Conservation (phyloP, 129 eudicot genomes). For the Tanacetum coccineum region DNA sequence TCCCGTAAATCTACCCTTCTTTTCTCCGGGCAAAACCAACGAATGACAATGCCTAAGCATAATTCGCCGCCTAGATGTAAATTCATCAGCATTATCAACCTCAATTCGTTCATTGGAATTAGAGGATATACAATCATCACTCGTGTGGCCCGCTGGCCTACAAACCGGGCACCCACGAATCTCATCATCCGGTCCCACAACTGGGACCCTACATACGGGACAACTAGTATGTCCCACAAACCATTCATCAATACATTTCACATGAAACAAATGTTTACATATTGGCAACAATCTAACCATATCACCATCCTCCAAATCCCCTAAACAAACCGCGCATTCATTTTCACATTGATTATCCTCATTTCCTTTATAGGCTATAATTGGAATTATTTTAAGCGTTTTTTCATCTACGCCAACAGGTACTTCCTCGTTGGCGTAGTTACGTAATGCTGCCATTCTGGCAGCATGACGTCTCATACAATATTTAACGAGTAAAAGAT, state of each 20-base stretch:
- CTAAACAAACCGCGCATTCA: conserved; percentile 58
- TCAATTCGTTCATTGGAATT: neutral
- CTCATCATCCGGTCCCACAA: conserved; percentile 27
- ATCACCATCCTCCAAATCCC: conserved; percentile 47
- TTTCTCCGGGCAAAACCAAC: conserved; percentile 34
- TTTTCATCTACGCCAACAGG: conserved; percentile 41
- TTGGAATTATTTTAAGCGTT: conserved; percentile 42
- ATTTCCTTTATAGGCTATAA: conserved; percentile 15
- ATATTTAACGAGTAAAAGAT: conserved; percentile 36
- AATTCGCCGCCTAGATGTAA: neutral
- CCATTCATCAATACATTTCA: conserved; percentile 54
- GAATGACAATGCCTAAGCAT: conserved; percentile 40
- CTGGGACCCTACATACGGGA: conserved; percentile 52
- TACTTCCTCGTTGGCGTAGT: conserved; percentile 4
- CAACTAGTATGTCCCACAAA: conserved; percentile 44
- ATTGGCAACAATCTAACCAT: conserved; percentile 43
- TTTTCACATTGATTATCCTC: conserved; percentile 13
- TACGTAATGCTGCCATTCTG: conserved; percentile 21
- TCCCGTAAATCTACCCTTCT: conserved; percentile 11
- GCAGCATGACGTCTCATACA: conserved; percentile 34
- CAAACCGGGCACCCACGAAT: conserved; percentile 24
- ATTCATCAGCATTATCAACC: neutral
- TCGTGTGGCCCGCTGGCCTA: neutral
- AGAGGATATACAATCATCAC: conserved; percentile 4
- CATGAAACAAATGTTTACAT: conserved; percentile 59